Evolutionary conservation across 208 protist genomes (phyloP).

Genomic region (Trypanosoma melophagium): DNA sequence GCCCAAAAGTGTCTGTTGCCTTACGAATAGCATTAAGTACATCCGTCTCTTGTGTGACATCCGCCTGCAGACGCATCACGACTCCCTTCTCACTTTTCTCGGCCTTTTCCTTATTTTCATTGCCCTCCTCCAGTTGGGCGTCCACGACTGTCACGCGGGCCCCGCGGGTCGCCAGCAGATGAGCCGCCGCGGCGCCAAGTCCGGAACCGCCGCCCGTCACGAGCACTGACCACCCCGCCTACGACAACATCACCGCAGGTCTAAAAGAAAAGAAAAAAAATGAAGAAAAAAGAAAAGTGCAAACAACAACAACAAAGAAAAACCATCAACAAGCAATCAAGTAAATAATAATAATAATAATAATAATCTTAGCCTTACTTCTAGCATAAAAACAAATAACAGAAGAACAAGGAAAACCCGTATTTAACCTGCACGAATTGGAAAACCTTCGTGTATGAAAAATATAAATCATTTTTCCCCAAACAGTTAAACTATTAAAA

Average conservation of each 20-base stretch:
- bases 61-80: conserved; percentile 32
- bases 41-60: conserved; percentile 51
- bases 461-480: no score
- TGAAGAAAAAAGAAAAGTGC: background rate
- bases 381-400: no score
- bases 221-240: conserved; percentile 37
- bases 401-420: no score
- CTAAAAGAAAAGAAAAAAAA: conserved; percentile 17
- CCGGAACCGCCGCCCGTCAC: conserved; percentile 52
- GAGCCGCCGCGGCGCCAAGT: conserved; percentile 44
- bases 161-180: conserved; percentile 33
- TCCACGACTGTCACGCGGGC: conserved; percentile 54
- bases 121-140: background rate
- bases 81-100: conserved; percentile 32
- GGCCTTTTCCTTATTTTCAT: conserved; percentile 31
- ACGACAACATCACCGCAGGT: conserved; percentile 26
- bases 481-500: no score
- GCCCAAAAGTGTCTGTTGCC: conserved; percentile 46
- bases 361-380: background rate
- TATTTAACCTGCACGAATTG: no score
- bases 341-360: background rate
- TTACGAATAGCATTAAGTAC: conserved; percentile 51
- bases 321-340: background rate
- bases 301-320: background rate
- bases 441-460: no score